Evolutionary conservation across 116 monocot species (phyloP).

Genomic region (Papilionanthe hybrid): DNA sequence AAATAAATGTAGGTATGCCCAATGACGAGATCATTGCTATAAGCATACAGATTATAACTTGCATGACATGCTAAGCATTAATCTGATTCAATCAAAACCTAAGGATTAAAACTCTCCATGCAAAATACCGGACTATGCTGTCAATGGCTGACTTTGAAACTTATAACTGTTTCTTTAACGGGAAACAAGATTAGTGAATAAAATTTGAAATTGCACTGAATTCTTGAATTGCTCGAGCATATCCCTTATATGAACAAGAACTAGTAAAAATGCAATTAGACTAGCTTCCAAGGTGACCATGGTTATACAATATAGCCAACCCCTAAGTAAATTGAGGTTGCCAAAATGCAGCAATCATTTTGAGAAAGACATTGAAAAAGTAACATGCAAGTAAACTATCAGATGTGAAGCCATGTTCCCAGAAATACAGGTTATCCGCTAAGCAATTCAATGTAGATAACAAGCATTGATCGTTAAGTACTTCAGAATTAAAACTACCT

Average conservation of each 20-base stretch:
- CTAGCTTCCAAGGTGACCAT: not conserved
- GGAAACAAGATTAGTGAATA: not conserved
- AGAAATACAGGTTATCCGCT: not conserved
- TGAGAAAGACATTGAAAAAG: not conserved
- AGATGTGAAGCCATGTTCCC: not conserved
- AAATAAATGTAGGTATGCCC: not conserved
- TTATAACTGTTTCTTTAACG: not conserved
- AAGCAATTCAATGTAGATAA: constrained; percentile 1
- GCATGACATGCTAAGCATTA: not conserved
- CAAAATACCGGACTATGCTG: not conserved
- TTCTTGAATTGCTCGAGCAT: not conserved
- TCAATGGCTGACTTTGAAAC: not conserved
- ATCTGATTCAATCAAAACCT: not conserved
- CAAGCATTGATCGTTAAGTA: not conserved
- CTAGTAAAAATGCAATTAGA: not conserved
- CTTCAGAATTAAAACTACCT: constrained; percentile 34
- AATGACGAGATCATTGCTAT: not conserved
- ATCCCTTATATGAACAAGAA: not conserved
- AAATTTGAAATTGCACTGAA: not conserved
- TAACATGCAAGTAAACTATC: not conserved
- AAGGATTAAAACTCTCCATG: not conserved
- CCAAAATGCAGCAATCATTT: not conserved
- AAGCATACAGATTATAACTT: not conserved
- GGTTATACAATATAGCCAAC: not conserved
- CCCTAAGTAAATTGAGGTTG: not conserved